These are phyloP conservation scores for Cryphonectria carpinicola DNA, from an alignment of 2,329 filamentous ascomycete species.

Conservation along the genomic window DNA sequence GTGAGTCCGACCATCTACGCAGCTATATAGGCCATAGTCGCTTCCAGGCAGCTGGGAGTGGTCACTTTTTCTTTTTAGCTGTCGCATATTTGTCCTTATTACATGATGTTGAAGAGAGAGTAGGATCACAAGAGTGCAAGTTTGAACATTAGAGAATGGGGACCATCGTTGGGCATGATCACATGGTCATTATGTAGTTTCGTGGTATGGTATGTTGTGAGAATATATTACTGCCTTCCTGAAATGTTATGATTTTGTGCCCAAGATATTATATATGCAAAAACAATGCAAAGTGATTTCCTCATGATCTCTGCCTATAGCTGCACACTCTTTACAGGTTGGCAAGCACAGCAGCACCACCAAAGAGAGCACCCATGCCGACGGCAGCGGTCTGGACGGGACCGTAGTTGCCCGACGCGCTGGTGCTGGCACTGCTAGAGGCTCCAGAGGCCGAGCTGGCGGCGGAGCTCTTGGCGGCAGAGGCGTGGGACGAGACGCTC, in stretches of 20 bases:
- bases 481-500: constrained; percentile 24
- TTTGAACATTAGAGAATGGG: neutral
- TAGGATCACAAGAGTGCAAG: no score
- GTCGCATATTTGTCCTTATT: no score
- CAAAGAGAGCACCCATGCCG: constrained; percentile 51
- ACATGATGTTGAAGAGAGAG: no score
- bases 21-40: no score
- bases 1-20: no score
- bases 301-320: neutral
- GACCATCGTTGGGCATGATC: neutral
- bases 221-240: neutral
- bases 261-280: neutral
- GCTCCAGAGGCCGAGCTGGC: constrained; percentile 30
- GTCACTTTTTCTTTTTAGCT: no score
- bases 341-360: constrained; percentile 49
- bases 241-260: neutral
- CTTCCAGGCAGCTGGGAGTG: no score
- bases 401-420: constrained; percentile 33
- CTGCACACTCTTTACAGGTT: constrained; percentile 45
- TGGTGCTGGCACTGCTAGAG: constrained; percentile 21
- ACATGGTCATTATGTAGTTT: no score
- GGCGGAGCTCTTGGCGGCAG: constrained; percentile 25
- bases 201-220: no score
- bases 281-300: neutral
- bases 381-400: constrained; percentile 47